A percentile compares a stretch with the other conserved stretches of the same genome.
Evolutionary conservation across 306 rosid genomes (phyloP).

Genomic region (Erythrophleum fordii): DNA sequence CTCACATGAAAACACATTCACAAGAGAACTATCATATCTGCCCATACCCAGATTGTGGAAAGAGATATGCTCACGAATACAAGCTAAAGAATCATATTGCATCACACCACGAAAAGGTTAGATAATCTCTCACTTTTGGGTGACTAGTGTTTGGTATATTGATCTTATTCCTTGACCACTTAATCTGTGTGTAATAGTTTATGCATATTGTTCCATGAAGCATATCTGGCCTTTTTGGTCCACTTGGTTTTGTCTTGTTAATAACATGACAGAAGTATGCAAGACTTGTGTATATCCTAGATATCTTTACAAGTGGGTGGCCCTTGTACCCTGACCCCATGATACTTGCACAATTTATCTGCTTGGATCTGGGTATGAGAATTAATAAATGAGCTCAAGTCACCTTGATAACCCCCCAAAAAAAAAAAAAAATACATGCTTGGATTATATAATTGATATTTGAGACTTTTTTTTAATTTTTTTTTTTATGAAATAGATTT

Average conservation of each 20-base stretch:
- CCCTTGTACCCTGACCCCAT: not conserved
- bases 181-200: not conserved
- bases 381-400: not conserved
- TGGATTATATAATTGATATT: not conserved
- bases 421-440: not conserved
- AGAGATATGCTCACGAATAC: constrained; percentile 98
- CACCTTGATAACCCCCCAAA: not conserved
- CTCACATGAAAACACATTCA: constrained; percentile 98
- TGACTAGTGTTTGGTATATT: constrained; percentile 1
- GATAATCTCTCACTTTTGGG: constrained; percentile 10
- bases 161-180: not conserved
- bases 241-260: not conserved
- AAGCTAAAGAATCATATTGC: constrained; percentile 93
- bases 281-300: not conserved
- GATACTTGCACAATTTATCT: not conserved
- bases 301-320: not conserved
- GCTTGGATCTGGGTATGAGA: not conserved
- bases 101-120: constrained; percentile 95
- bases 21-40: constrained; percentile 96
- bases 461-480: not conserved
- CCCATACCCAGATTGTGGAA: constrained; percentile 92
- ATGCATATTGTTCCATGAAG: constrained; percentile 19
- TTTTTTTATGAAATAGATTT: not conserved
- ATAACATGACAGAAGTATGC: constrained; percentile 8
- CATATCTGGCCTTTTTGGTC: constrained; percentile 3